phyloP scores from a whole-genome alignment of 345 rosid species.

The Eucalyptus tenuipes region DNA sequence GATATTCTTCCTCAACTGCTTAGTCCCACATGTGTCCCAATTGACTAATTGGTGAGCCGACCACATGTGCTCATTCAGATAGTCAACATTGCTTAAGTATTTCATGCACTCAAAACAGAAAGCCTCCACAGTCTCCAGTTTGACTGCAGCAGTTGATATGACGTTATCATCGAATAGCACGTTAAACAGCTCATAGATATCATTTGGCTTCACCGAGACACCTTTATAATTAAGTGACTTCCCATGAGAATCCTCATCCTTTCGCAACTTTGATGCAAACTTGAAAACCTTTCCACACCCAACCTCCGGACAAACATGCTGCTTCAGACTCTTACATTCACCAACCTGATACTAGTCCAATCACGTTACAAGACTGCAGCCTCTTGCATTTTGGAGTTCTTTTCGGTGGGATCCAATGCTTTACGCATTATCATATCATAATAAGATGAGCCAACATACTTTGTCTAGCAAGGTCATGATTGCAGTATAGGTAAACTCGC shows the following conservation, averaged over 20 bases:
- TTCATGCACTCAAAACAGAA: slow-evolving; percentile 70
- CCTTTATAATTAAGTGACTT: neutral
- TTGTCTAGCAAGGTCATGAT: neutral
- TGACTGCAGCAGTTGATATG: slow-evolving; percentile 28
- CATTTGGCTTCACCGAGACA: neutral
- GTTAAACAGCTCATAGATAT: neutral
- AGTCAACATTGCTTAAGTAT: slow-evolving; percentile 50
- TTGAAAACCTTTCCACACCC: slow-evolving; percentile 74
- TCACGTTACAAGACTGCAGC: slow-evolving; percentile 36
- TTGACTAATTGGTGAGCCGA: slow-evolving; percentile 43
- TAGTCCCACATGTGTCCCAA: slow-evolving; percentile 60
- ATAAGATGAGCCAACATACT: neutral
- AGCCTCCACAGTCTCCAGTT: slow-evolving; percentile 54
- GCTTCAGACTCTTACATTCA: slow-evolving; percentile 4
- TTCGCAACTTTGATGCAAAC: slow-evolving; percentile 41
- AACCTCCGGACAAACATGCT: slow-evolving; percentile 36
- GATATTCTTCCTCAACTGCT: slow-evolving; percentile 59
- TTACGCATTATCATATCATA: slow-evolving; percentile 25
- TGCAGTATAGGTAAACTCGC: neutral
- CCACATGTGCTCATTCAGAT: slow-evolving; percentile 50
- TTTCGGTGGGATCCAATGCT: slow-evolving; percentile 91
- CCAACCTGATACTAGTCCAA: slow-evolving; percentile 90
- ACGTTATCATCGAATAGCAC: neutral
- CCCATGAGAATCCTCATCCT: slow-evolving; percentile 74
- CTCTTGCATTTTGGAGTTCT: slow-evolving; percentile 98